Percentiles rank a stretch among this genome's conserved stretches.
Conservation (phyloP, 2,329 filamentous ascomycete species). For the Albophoma yamanashiensis region DNA sequence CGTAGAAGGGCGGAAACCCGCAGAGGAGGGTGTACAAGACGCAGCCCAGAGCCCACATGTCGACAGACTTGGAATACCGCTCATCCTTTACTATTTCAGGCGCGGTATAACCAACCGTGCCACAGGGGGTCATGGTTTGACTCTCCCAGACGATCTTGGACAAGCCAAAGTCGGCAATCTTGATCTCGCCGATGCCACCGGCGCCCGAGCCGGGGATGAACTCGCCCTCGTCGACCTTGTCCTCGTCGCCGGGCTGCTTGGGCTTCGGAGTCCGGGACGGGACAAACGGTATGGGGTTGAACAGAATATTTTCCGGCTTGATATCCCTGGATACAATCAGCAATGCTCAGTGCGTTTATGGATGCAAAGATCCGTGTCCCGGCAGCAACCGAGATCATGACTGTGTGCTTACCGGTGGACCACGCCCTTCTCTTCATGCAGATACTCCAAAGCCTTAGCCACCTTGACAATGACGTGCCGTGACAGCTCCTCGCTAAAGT, state of each 20-base stretch:
- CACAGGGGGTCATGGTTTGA: conserved; percentile 98
- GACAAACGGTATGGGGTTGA: conserved; percentile 74
- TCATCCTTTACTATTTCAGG: conserved; percentile 99
- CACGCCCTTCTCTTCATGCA: conserved; percentile 90
- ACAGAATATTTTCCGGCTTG: conserved; percentile 95
- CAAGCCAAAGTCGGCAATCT: conserved; percentile 95
- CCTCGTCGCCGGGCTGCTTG: conserved; percentile 79
- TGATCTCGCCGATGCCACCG: conserved; percentile 88
- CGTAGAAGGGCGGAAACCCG: conserved; percentile 96
- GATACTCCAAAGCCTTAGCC: conserved; percentile 83
- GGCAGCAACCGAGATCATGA: not conserved
- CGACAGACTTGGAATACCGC: conserved; percentile 94
- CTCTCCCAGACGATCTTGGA: conserved; percentile 98
- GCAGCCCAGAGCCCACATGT: conserved; percentile 98
- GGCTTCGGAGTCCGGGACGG: conserved; percentile 74
- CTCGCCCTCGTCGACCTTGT: conserved; percentile 94
- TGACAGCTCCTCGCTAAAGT: conserved; percentile 93
- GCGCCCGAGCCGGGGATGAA: conserved; percentile 72
- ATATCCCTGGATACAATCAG: conserved; percentile 59
- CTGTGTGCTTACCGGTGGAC: conserved; percentile 69
- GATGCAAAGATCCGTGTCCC: not conserved
- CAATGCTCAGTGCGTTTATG: not conserved
- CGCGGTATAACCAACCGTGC: conserved; percentile 94
- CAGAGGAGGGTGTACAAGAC: conserved; percentile 95
- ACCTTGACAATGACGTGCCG: conserved; percentile 93